These are phyloP conservation scores for Phyllosticta citriasiana DNA, from an alignment of 2,329 filamentous ascomycete genomes.

Conservation along the genomic window DNA sequence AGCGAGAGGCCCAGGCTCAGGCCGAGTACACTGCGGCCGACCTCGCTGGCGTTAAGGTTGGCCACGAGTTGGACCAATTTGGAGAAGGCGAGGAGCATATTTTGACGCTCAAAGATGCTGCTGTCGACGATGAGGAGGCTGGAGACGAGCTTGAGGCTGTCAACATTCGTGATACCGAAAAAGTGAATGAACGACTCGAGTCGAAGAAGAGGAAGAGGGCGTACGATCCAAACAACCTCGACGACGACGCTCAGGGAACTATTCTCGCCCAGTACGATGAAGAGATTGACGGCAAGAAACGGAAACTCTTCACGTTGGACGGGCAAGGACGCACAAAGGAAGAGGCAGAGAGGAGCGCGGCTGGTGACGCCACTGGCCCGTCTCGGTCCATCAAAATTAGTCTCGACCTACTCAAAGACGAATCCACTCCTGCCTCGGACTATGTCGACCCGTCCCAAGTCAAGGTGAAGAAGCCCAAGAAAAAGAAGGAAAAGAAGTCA, in stretches of 20 bases:
- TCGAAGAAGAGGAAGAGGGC: constrained; percentile 82
- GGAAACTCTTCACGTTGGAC: constrained; percentile 79
- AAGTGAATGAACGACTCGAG: constrained; percentile 64
- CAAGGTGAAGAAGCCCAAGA: constrained; percentile 92
- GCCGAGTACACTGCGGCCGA: constrained; percentile 74
- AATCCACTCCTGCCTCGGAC: constrained; percentile 60
- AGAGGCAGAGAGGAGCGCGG: constrained; percentile 51
- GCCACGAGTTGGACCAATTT: constrained; percentile 74
- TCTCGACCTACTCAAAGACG: constrained; percentile 59
- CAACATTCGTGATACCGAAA: constrained; percentile 60
- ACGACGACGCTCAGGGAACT: constrained; percentile 51
- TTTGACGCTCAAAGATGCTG: constrained; percentile 86
- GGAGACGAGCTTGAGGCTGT: constrained; percentile 84
- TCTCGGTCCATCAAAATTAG: constrained; percentile 61
- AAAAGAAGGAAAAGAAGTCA: constrained; percentile 63
- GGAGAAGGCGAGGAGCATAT: constrained; percentile 77
- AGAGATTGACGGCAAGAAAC: constrained; percentile 83
- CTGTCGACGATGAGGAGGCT: constrained; percentile 70
- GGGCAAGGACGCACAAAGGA: constrained; percentile 57
- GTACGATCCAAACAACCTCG: constrained; percentile 75
- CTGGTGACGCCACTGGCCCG: constrained; percentile 41
- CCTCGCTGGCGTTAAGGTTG: constrained; percentile 82
- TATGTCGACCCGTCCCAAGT: constrained; percentile 80
- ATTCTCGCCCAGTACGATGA: constrained; percentile 92
- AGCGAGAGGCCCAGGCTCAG: constrained; percentile 55